Base-by-base conservation (phyloP, 1,284 basidiomycete genomes). In the Cerrena zonata region DNA sequence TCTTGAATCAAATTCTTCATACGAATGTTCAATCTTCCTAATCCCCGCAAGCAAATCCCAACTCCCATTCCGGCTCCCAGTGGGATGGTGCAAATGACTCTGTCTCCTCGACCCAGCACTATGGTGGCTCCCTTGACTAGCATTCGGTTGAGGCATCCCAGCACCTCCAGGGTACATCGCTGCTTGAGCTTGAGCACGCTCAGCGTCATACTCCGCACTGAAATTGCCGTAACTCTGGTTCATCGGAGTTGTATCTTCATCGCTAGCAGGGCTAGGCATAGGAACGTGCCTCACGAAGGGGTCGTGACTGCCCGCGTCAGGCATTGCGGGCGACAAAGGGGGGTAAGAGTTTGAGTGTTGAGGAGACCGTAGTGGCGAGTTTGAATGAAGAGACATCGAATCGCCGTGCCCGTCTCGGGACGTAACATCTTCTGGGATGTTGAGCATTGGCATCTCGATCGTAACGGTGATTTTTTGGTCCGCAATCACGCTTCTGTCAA, bases 1-100 rank as follows among this genome's bases (percentile, higher is more conserved):
- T 38, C 76, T 65, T n/a, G 78, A 57, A 54, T 82, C 80, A 58
- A 81, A 82, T 56, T 78, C 74, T 58, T 81, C 76, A 56, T 80
- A 82, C n/a, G 72, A 72, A 50, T 77, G 69, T 58, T 80, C 78
- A 38, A 77, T 67, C 64, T 72, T 79, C 62, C 69, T 74, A 54
- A 77, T 69, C n/a, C 78, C 78, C 47, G 71, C 67, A 19, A 78
- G 65, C 45, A 79, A 45, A 59, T 79, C 79, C 79, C 79, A 81
- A 63, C 76, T 81, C 27, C 55, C 58, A 56, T 53, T 62, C 48
- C 61, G 47, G 48, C 58, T 58, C 18, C 40, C 40, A 36, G 46
- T 23, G 30, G 23, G 42, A 38, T 51, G 51, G 34, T 48, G 46
- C 46, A 34, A 51, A 49, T 25, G 38, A 34, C 34, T 43, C 30